Conservation (phyloP, 139 green algal genomes). For the Picochlorum sp. region DNA sequence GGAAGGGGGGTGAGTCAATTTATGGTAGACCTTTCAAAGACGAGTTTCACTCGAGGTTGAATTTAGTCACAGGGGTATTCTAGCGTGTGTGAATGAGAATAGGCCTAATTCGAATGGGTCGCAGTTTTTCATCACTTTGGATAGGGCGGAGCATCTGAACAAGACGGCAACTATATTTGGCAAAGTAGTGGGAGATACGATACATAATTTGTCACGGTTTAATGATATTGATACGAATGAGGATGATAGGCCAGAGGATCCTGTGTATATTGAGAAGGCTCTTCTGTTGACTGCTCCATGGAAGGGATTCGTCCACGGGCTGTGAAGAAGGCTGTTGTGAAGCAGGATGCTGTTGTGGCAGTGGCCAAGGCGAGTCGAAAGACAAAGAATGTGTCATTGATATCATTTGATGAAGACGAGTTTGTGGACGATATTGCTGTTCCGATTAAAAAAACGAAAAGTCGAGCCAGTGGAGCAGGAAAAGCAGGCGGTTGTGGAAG, state of each 20-base stretch:
- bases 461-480: not conserved
- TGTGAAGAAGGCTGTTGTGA: constrained; percentile 8
- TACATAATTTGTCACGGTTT: constrained; percentile 86
- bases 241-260: constrained; percentile 55
- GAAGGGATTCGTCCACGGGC: constrained; percentile 81
- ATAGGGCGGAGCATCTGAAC: constrained; percentile 65
- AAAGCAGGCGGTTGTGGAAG: not conserved
- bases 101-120: constrained; percentile 76
- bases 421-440: not conserved
- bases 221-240: constrained; percentile 69
- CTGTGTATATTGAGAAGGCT: constrained; percentile 46
- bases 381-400: constrained; percentile 68
- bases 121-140: constrained; percentile 82
- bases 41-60: constrained; percentile 85
- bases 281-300: constrained; percentile 95
- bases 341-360: constrained; percentile 26
- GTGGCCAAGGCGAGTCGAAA: constrained; percentile 12
- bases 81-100: constrained; percentile 89
- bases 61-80: constrained; percentile 84
- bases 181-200: constrained; percentile 71
- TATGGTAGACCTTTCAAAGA: constrained; percentile 60
- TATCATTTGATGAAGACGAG: constrained; percentile 76
- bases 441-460: constrained; percentile 38
- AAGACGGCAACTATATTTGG: constrained; percentile 91
- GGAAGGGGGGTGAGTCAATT: constrained; percentile 42